These are phyloP conservation scores for Musa balbisiana DNA, from an alignment of 202 grass and related monocot genomes.

Conservation along the genomic window DNA sequence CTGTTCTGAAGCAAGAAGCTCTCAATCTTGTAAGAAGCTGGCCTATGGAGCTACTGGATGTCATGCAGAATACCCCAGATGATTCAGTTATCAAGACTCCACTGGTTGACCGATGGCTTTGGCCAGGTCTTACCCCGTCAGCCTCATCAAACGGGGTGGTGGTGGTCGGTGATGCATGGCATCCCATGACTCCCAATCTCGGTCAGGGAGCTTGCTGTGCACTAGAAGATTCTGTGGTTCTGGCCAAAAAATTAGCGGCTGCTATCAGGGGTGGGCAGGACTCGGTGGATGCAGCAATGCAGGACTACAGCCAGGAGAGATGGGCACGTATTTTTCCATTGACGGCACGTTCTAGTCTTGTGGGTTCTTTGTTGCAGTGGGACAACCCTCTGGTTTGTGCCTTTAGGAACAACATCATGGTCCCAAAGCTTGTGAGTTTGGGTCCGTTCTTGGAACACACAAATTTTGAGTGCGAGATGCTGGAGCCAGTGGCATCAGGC, in stretches of 20 bases:
- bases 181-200: slow-evolving; percentile 99
- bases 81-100: slow-evolving; percentile 57
- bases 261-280: slow-evolving; percentile 12
- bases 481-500: slow-evolving; percentile 30
- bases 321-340: slow-evolving; percentile 74
- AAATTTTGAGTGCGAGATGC: slow-evolving; percentile 67
- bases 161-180: slow-evolving; percentile 82
- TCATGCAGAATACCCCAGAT: slow-evolving; percentile 56
- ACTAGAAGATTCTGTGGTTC: slow-evolving; percentile 80
- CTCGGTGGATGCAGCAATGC: slow-evolving; percentile 30
- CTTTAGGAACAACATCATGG: slow-evolving; percentile 53
- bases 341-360: slow-evolving; percentile 53
- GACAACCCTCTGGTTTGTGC: slow-evolving; percentile 65
- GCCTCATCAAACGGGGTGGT: slow-evolving; percentile 49
- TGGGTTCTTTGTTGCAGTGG: slow-evolving; percentile 84
- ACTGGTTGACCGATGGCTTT: slow-evolving; percentile 81
- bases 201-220: slow-evolving; percentile 89
- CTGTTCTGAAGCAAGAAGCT: slow-evolving; percentile 63
- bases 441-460: slow-evolving; percentile 73
- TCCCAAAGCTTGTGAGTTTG: slow-evolving; percentile 70
- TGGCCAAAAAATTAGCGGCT: slow-evolving; percentile 47
- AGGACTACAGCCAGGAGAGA: slow-evolving; percentile 50
- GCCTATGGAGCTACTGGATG: slow-evolving; percentile 51
- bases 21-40: slow-evolving; percentile 54
- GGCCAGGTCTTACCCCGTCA: slow-evolving; percentile 51